Conservation (phyloP, 75 land plant species). For the Larix kaempferi region DNA sequence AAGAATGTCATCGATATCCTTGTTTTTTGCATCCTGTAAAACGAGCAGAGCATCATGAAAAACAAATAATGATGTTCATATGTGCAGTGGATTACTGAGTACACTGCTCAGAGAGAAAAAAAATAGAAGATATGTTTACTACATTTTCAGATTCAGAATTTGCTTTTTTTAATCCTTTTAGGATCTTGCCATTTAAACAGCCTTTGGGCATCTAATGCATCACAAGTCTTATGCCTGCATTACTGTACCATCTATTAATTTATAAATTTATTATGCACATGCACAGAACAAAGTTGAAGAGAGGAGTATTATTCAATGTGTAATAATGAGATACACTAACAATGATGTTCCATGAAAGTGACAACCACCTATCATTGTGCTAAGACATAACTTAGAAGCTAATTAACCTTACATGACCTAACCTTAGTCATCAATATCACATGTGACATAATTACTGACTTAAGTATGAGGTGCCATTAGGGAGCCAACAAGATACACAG, state of each 20-base stretch:
- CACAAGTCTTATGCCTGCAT: background rate
- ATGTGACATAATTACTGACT: no score
- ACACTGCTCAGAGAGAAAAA: background rate
- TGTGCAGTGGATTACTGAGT: background rate
- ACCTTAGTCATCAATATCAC: no score
- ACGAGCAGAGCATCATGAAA: background rate
- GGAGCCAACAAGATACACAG: no score
- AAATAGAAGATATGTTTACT: background rate
- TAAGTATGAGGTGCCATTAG: no score
- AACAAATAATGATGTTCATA: background rate
- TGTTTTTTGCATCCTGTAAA: constrained; percentile 72
- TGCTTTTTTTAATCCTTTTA: background rate
- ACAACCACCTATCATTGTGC: no score
- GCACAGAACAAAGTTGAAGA: no score
- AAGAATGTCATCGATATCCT: constrained; percentile 72
- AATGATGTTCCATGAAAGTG: no score
- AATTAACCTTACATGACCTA: no score
- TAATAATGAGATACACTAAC: no score
- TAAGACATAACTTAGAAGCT: no score
- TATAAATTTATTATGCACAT: background rate
- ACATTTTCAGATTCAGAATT: background rate
- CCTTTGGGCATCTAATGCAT: background rate
- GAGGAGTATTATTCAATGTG: no score
- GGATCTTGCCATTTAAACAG: background rate
- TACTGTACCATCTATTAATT: background rate